Conservation (phyloP, 208 protist species). For the Wallacemonas sp. region DNA sequence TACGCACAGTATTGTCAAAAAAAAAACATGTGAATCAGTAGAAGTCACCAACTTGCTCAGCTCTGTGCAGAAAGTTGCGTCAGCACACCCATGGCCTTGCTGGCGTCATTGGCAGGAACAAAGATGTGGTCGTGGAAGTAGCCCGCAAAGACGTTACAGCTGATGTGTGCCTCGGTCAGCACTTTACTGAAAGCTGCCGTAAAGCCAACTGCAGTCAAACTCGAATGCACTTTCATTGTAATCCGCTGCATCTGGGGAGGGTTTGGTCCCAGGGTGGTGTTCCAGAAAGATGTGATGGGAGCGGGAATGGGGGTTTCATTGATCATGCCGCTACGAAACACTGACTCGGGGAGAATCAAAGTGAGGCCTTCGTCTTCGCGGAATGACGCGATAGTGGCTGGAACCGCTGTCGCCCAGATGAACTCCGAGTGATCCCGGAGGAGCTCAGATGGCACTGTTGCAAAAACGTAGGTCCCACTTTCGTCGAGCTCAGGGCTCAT, state of each 20-base stretch:
- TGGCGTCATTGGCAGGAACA: conserved; percentile 18
- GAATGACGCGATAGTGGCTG: conserved; percentile 25
- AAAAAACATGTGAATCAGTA: too few species aligned
- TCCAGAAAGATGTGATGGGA: conserved; percentile 2
- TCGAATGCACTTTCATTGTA: conserved; percentile 54
- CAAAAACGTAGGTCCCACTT: conserved; percentile 20
- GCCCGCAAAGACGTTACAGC: conserved; percentile 47
- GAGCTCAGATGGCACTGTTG: conserved; percentile 20
- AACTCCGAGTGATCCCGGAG: conserved; percentile 6
- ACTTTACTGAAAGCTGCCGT: conserved; percentile 40
- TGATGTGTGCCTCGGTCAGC: conserved; percentile 38
- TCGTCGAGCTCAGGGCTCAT: conserved; percentile 26
- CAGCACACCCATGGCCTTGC: conserved; percentile 20
- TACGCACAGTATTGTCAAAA: too few species aligned
- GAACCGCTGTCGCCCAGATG: conserved; percentile 10
- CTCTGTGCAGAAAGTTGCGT: conserved; percentile 1
- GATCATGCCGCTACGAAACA: conserved; percentile 6
- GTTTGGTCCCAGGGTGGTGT: neutral
- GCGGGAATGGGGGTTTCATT: neutral
- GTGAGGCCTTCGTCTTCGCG: conserved; percentile 31
- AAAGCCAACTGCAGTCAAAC: conserved; percentile 43
- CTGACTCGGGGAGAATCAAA: conserved; percentile 28
- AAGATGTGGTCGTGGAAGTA: conserved; percentile 60
- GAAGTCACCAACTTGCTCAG: too few species aligned
- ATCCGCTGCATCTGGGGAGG: conserved; percentile 36